Evolutionary conservation across 2,329 filamentous ascomycete genomes (phyloP).

Genomic region (Nemania abortiva): DNA sequence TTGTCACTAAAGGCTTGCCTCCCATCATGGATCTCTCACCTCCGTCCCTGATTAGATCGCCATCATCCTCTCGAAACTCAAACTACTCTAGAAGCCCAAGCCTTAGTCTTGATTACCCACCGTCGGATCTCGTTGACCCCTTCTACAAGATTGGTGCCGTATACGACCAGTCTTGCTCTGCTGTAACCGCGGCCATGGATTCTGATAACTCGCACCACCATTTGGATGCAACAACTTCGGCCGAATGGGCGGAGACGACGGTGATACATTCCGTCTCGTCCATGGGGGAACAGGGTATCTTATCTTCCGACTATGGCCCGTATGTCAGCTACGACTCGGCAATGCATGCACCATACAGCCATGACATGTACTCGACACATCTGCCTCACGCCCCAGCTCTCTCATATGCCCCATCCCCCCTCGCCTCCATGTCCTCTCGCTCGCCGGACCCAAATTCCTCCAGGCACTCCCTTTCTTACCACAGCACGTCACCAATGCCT

Average conservation of each 20-base stretch:
- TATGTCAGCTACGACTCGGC: conserved; percentile 62
- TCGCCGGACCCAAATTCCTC: conserved; percentile 49
- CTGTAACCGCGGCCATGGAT: conserved; percentile 54
- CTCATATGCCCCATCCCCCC: conserved; percentile 45
- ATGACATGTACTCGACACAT: conserved; percentile 61
- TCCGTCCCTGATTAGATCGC: conserved; percentile 60
- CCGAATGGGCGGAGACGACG: conserved; percentile 58
- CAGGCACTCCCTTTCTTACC: conserved; percentile 52
- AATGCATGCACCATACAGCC: conserved; percentile 58
- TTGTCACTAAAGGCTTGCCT: conserved; percentile 23
- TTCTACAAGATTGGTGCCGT: conserved; percentile 59
- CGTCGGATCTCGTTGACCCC: conserved; percentile 58
- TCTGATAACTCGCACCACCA: conserved; percentile 54
- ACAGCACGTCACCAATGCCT: conserved; percentile 51
- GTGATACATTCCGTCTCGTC: conserved; percentile 57
- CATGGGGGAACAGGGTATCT: conserved; percentile 58
- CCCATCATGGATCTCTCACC: conserved; percentile 63
- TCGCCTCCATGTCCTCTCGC: conserved; percentile 50
- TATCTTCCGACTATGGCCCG: conserved; percentile 64
- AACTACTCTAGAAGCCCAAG: conserved; percentile 58
- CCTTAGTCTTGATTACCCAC: conserved; percentile 59
- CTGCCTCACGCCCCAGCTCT: conserved; percentile 51
- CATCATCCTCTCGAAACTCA: conserved; percentile 58
- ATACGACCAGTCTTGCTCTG: conserved; percentile 57
- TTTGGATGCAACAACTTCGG: conserved; percentile 57